Conservation (phyloP, 371 early-diverging fungal genomes). For the Syncephalis fuscata region DNA sequence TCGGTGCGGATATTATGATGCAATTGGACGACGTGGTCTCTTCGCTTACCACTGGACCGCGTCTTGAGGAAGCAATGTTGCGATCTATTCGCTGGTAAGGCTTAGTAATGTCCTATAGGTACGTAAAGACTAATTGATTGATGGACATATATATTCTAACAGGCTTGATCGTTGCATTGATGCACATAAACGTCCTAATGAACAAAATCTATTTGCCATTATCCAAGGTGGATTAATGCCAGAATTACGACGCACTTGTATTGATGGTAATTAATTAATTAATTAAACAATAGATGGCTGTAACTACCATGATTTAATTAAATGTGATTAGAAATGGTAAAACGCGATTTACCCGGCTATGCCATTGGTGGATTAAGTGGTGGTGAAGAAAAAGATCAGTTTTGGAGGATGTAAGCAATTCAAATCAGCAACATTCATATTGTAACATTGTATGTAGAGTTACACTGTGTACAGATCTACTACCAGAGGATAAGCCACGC, state of each 20-base stretch:
- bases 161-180: slow-evolving; percentile 78
- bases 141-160: neutral
- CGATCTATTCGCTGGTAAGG: slow-evolving; percentile 77
- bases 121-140: too few species aligned
- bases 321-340: slow-evolving; percentile 47
- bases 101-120: neutral
- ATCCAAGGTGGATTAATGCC: slow-evolving; percentile 85
- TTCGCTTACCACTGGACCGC: slow-evolving; percentile 60
- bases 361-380: slow-evolving; percentile 94
- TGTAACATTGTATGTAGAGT: slow-evolving; percentile 26
- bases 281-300: neutral
- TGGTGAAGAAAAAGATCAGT: slow-evolving; percentile 87
- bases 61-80: slow-evolving; percentile 88
- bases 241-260: slow-evolving; percentile 56
- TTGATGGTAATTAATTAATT: slow-evolving; percentile 19
- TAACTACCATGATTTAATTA: neutral
- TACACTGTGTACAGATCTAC: slow-evolving; percentile 58
- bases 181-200: slow-evolving; percentile 52
- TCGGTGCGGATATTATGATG: slow-evolving; percentile 97
- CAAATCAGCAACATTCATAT: neutral
- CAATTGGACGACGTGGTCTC: slow-evolving; percentile 95
- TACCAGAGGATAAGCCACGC: slow-evolving; percentile 75
- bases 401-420: slow-evolving; percentile 58
- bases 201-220: slow-evolving; percentile 89
- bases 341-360: slow-evolving; percentile 78